Base-by-base conservation (phyloP, 768 basidiomycete species). In the Termitomyces sp. region DNA sequence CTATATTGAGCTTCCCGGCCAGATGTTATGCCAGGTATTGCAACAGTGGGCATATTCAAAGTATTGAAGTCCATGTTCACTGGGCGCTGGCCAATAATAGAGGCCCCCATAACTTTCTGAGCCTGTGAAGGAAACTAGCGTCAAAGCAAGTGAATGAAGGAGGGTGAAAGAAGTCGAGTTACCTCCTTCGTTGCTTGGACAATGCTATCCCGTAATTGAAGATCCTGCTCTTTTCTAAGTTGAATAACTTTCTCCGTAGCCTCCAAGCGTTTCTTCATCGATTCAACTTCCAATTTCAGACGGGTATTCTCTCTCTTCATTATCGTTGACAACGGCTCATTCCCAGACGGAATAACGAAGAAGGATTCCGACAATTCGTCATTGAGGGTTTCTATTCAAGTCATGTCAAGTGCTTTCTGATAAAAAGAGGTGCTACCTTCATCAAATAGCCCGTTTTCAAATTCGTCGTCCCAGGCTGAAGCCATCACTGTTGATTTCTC, bases 301-400 rank as follows among this genome's bases (percentile, higher is more conserved):
- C 75, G 66, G 1, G 70, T 68, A 63, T 94, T 94, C 68, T 94
- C 91, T 68, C 80, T 84, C 69, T 81, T 83, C 36, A 91, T 73
- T 1, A 71, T 70, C 18, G 76, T 69, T 4, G 77, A 70, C 33
- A 83, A 73, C 6, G 80, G 69, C 53, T 85, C 85, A 32, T 81
- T 72, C 35, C 81, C 84, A 6, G 83, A 81, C 0, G 91, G 87
- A 50, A 93, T 81, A 38, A 93, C 68, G 63, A 80, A 90, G 68
- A 92, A 93, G 0, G 91, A 93, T 63, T 89, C 91, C 1, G 91
- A 87, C 58, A 91, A 79, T 35, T 89, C 86, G 63, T 87, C 83
- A 32, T 79, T 86, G 83, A 63, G 32, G 47, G 59, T 57, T 36
- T 68, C 67, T 66, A 44, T n/a, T 7, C 0, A 16, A 41, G 41